Percentiles rank a stretch among this genome's conserved stretches.
Conservation (phyloP, 768 basidiomycete genomes). For the Termitomyces eurrhizus region DNA sequence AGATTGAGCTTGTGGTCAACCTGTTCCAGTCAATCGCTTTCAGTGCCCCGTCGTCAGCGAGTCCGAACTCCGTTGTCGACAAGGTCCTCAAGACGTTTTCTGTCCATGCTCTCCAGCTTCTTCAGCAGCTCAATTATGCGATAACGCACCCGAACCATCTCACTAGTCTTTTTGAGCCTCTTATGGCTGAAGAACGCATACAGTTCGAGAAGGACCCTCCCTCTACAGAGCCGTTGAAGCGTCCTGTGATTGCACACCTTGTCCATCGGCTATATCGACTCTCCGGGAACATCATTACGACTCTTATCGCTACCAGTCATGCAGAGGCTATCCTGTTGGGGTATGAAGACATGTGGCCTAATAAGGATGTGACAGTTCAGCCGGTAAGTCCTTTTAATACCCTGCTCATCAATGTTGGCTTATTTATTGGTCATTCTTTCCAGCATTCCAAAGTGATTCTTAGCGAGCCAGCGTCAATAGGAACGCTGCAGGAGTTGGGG, state of each 20-base stretch:
- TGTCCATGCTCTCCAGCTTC: constrained; percentile 60
- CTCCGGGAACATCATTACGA: constrained; percentile 64
- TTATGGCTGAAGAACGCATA: constrained; percentile 69
- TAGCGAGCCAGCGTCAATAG: constrained; percentile 78
- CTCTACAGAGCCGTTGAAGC: constrained; percentile 57
- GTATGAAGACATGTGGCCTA: constrained; percentile 69
- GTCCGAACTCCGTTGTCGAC: constrained; percentile 46
- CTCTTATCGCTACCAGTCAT: constrained; percentile 65
- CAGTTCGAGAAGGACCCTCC: constrained; percentile 65
- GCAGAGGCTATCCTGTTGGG: constrained; percentile 64
- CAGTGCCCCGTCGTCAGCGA: constrained; percentile 43
- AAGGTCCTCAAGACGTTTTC: constrained; percentile 70
- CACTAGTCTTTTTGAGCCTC: constrained; percentile 74
- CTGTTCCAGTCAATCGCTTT: constrained; percentile 74
- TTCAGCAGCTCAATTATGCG: constrained; percentile 88
- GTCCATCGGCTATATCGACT: constrained; percentile 70
- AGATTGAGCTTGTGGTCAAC: constrained; percentile 75
- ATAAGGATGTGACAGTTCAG: constrained; percentile 62
- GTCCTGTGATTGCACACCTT: constrained; percentile 69
- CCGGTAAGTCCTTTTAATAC: constrained; percentile 47
- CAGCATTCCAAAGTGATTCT: constrained; percentile 86
- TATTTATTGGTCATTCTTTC: constrained; percentile 3
- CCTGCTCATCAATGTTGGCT: background rate
- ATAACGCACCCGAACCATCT: constrained; percentile 90
- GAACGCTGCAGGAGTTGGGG: constrained; percentile 83